Conservation (phyloP, 2,329 filamentous ascomycete genomes). For the Penicillium palitans region DNA sequence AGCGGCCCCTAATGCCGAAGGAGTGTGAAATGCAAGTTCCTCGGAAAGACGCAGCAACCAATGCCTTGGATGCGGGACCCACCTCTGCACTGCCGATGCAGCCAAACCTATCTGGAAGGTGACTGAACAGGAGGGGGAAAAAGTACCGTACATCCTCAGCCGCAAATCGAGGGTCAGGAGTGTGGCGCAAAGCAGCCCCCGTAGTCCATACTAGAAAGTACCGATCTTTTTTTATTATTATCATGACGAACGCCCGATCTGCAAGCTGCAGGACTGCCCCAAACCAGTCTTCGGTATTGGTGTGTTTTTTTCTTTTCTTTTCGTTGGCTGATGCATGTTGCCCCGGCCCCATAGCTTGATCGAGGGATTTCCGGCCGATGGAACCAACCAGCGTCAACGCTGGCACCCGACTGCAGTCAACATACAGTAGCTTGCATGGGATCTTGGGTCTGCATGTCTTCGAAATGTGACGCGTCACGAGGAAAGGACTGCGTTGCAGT, state of each 20-base stretch:
- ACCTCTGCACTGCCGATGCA: neutral
- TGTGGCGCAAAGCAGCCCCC: conserved; percentile 19
- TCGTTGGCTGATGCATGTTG: conserved; percentile 11
- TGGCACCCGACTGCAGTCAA: neutral
- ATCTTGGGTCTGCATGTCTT: conserved; percentile 14
- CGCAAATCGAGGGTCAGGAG: conserved; percentile 8
- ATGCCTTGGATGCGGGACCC: neutral
- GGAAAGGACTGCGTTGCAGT: neutral
- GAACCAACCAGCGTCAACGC: conserved; percentile 3
- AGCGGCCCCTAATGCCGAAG: neutral
- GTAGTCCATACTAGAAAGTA: conserved; percentile 15
- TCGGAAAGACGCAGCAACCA: neutral
- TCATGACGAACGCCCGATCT: conserved; percentile 5
- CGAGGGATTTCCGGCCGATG: neutral
- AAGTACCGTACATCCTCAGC: conserved; percentile 17
- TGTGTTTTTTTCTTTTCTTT: conserved; percentile 5
- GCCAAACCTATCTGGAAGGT: neutral
- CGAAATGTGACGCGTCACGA: conserved; percentile 12
- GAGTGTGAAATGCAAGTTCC: neutral
- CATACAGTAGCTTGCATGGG: conserved; percentile 11
- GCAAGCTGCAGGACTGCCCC: conserved; percentile 1
- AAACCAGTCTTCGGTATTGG: conserved; percentile 1
- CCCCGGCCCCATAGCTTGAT: conserved; percentile 3
- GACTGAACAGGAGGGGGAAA: neutral
- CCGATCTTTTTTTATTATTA: neutral